phyloP scores from a whole-genome alignment of 768 basidiomycete species.

The Rickenella mellea region DNA sequence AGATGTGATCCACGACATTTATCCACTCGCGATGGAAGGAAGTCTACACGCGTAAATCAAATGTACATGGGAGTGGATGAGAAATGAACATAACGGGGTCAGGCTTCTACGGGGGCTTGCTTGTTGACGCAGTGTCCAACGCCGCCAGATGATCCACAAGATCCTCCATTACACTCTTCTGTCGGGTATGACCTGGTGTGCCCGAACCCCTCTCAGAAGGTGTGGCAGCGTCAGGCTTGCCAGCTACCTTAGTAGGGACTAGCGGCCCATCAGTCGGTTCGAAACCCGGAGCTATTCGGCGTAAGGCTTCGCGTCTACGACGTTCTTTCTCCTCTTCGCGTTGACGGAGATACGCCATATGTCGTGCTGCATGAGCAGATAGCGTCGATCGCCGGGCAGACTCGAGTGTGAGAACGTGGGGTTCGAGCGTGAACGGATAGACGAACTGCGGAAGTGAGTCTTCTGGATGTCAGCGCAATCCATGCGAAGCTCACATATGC shows the following conservation, averaged over 20 bases:
- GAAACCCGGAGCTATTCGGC: constrained; percentile 78
- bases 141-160: constrained; percentile 74
- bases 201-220: constrained; percentile 9
- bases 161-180: constrained; percentile 66
- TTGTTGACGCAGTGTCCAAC: constrained; percentile 32
- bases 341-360: constrained; percentile 59
- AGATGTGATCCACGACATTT: too few species aligned
- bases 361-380: constrained; percentile 52
- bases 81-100: too few species aligned
- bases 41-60: too few species aligned
- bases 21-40: too few species aligned
- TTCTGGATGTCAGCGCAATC: constrained; percentile 5
- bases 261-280: constrained; percentile 54
- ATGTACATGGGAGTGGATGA: too few species aligned
- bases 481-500: constrained; percentile 57
- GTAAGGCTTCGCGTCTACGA: constrained; percentile 43
- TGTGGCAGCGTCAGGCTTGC: constrained; percentile 14
- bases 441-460: constrained; percentile 56
- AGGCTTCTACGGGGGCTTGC: too few species aligned
- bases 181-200: constrained; percentile 7
- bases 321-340: constrained; percentile 74
- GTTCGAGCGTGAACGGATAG: constrained; percentile 91
- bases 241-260: constrained; percentile 35
- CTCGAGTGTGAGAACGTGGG: constrained; percentile 70
- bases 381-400: constrained; percentile 62